A percentile compares a stretch with the other conserved stretches of the same genome.
Evolutionary conservation across 1,284 basidiomycete genomes (phyloP).

Genomic region (Ceratobasidium sp.): DNA sequence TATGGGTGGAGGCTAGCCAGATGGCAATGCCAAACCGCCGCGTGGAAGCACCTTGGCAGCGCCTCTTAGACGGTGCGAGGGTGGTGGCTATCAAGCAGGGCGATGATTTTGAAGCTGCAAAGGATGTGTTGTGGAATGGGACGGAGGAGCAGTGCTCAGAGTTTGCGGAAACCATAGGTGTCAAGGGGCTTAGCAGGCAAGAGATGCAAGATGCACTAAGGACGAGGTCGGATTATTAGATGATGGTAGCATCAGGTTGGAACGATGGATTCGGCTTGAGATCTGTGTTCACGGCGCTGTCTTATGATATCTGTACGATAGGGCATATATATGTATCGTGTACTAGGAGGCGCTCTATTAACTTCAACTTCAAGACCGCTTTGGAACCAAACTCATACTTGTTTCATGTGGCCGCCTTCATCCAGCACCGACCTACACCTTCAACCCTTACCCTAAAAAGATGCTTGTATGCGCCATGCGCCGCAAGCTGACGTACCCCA

Average conservation of each 20-base stretch:
- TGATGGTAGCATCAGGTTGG: neutral
- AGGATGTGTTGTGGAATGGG: slow-evolving; percentile 53
- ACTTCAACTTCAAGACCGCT: too few species aligned
- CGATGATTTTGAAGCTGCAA: slow-evolving; percentile 49
- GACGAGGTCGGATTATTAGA: slow-evolving; percentile 45
- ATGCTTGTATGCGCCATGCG: too few species aligned
- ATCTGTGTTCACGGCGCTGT: too few species aligned
- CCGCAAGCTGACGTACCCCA: too few species aligned
- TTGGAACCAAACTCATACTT: too few species aligned
- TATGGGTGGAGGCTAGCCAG: slow-evolving; percentile 81
- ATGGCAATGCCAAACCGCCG: slow-evolving; percentile 66
- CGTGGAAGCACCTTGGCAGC: slow-evolving; percentile 79
- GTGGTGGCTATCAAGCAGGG: slow-evolving; percentile 68
- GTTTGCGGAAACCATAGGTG: slow-evolving; percentile 50
- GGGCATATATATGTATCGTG: too few species aligned
- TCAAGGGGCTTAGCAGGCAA: slow-evolving; percentile 41
- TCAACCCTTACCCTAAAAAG: too few species aligned
- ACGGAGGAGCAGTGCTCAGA: slow-evolving; percentile 51
- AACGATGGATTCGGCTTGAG: neutral
- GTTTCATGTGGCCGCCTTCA: too few species aligned
- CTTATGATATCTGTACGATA: too few species aligned
- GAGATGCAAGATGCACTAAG: slow-evolving; percentile 46
- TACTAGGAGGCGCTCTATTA: too few species aligned
- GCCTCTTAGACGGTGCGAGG: slow-evolving; percentile 74
- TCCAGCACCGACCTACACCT: too few species aligned